Conservation (phyloP, 2,329 filamentous ascomycete genomes). For the Lecanosticta acicola region DNA sequence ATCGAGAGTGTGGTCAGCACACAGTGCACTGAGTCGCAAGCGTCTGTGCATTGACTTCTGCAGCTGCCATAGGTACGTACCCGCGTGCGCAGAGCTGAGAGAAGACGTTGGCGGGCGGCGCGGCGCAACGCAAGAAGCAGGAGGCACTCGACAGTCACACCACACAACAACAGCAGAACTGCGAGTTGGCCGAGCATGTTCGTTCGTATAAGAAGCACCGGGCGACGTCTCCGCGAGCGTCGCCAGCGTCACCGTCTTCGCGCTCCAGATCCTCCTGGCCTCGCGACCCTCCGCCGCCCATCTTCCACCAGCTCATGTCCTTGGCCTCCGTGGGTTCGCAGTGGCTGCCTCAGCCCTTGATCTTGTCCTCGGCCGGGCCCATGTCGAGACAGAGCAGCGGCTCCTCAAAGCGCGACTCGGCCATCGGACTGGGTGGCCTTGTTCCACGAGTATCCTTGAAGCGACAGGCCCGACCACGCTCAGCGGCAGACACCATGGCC, state of each 20-base stretch:
- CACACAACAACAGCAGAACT: no score
- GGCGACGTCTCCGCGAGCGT: no score
- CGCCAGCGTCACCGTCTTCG: no score
- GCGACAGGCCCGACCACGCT: slow-evolving; percentile 9
- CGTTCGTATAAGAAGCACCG: no score
- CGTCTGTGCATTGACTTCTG: no score
- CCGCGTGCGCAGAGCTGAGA: neutral
- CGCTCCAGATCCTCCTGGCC: neutral
- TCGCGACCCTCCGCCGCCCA: neutral
- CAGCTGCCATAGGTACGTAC: neutral
- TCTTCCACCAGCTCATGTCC: slow-evolving; percentile 10
- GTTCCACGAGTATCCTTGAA: slow-evolving; percentile 17
- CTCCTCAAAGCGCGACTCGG: slow-evolving; percentile 18
- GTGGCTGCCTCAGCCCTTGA: slow-evolving; percentile 21
- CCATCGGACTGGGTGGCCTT: slow-evolving; percentile 14
- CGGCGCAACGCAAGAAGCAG: neutral
- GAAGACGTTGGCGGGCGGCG: no score
- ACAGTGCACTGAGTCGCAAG: no score
- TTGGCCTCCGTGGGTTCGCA: slow-evolving; percentile 20
- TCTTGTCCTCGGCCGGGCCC: slow-evolving; percentile 13
- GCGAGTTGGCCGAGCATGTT: no score
- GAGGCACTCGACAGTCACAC: neutral
- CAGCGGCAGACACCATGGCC: slow-evolving; percentile 17
- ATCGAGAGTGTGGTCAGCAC: no score
- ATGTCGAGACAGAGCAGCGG: slow-evolving; percentile 17